Percentiles rank a stretch among this genome's conserved stretches.
phyloP scores from a whole-genome alignment of 1,284 basidiomycete species.

The Irpex sp. region DNA sequence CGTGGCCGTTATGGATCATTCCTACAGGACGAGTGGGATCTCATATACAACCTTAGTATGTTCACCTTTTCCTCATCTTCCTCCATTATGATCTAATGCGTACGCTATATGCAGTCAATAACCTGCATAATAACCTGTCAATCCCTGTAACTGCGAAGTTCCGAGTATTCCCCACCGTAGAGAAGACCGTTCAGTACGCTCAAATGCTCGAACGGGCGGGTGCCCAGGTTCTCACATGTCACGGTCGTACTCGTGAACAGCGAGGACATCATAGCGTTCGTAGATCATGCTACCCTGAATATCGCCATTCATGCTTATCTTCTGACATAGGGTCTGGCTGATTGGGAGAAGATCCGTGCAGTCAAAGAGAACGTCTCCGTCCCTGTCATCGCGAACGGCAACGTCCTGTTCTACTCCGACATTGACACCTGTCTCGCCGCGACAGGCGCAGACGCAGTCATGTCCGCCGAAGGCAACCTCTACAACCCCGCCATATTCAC shows the following conservation, averaged over 20 bases:
- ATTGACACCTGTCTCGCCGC: conserved; percentile 72
- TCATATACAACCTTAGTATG: conserved; percentile 68
- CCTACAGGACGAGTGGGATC: conserved; percentile 92
- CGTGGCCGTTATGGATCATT: conserved; percentile 88
- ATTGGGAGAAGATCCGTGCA: conserved; percentile 35
- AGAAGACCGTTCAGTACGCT: conserved; percentile 91
- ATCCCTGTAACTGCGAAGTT: conserved; percentile 97
- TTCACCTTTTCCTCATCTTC: not conserved
- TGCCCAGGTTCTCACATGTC: conserved; percentile 93
- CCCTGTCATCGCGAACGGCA: conserved; percentile 98
- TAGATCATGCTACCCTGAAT: conserved; percentile 10
- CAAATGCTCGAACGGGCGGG: conserved; percentile 94
- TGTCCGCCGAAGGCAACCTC: conserved; percentile 94
- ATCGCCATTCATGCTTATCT: conserved; percentile 2
- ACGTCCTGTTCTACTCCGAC: conserved; percentile 85
- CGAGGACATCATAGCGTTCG: conserved; percentile 75
- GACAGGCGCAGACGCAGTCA: conserved; percentile 89
- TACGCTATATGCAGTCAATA: conserved; percentile 60
- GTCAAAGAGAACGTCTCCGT: conserved; percentile 72
- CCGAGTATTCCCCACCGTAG: conserved; percentile 82
- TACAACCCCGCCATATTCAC: conserved; percentile 89
- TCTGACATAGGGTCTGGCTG: conserved; percentile 41
- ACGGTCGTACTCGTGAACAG: conserved; percentile 89
- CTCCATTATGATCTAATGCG: not conserved
- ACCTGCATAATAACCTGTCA: conserved; percentile 76